Evolutionary conservation across 2,329 filamentous ascomycete species (phyloP), one percentile per base, ranked within the genome.

Genomic region (Cryphonectria radicalis): DNA sequence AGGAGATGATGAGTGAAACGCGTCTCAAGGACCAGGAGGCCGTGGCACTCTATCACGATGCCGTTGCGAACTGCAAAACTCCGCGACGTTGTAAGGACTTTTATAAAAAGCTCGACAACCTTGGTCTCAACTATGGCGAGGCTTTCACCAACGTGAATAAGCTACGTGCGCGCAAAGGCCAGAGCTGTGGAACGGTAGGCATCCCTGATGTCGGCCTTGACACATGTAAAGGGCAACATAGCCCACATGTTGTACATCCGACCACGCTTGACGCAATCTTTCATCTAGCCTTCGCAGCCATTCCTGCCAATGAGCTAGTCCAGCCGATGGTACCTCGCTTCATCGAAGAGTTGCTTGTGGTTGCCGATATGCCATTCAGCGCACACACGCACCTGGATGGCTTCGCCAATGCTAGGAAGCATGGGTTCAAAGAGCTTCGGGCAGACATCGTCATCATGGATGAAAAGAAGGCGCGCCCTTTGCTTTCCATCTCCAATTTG

Each of bases 191-290:
- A 10, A 14, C 42, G 10, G 42, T 43, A 14, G 10, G 42, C 10
- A 10, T 85, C 88, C 73, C 69, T 88, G 7, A 82, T 11, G 42
- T 43, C 14, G 10, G 10, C 14, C 10, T 43, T 3, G 10, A 43
- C 42, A 43, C 42, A 43, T 28, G 28, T 28, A 28, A 28, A 1
- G 28, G 28, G 28, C 28, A 28, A 28, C 28, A 28, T 28, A 28
- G 28, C 28, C 28, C 28, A 28, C 28, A 28, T 28, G 28, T 28
- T 28, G 14, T 90, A 22, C 88, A 90, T 73, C 87, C 88, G 0
- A 83, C 85, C 7, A 88, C 87, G 0, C 79, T 90, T 7, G 88
- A 90, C 73, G 79, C 85, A 3, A 83, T 89, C 76, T 83, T 90
- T 46, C 88, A 90, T 70, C 43, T 43, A 14, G 42, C 42, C 42